A percentile compares a stretch with the other conserved stretches of the same genome.
Conservation (phyloP, 148 eudicot species). For the Rhododendron henanense region DNA sequence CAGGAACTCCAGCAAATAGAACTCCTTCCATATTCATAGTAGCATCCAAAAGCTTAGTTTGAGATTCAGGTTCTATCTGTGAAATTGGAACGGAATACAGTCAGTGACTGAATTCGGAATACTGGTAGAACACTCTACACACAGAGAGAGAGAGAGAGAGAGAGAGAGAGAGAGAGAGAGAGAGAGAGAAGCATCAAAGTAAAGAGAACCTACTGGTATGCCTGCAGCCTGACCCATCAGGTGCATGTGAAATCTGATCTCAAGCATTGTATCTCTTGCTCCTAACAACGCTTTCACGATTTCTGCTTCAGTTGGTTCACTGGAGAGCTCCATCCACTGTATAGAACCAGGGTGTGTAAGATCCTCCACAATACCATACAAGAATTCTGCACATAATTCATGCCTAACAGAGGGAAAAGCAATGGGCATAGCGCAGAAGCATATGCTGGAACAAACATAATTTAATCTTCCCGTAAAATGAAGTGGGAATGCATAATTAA, state of each 20-base stretch:
- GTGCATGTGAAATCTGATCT: slow-evolving; percentile 74
- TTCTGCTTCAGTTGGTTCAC: slow-evolving; percentile 48
- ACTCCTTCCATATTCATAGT: slow-evolving; percentile 90
- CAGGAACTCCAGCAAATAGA: slow-evolving; percentile 93
- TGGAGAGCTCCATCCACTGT: slow-evolving; percentile 71
- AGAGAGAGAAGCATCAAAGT: not conserved
- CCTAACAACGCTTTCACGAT: slow-evolving; percentile 60
- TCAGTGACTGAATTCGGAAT: not conserved
- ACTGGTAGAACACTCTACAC: not conserved
- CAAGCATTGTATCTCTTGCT: slow-evolving; percentile 85
- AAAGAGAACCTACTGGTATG: slow-evolving; percentile 60
- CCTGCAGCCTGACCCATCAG: slow-evolving; percentile 95
- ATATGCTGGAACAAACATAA: not conserved
- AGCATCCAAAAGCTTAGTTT: slow-evolving; percentile 72
- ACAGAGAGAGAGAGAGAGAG: too few species aligned
- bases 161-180: not conserved
- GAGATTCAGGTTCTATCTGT: slow-evolving; percentile 95
- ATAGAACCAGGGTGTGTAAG: slow-evolving; percentile 9
- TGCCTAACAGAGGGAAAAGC: not conserved
- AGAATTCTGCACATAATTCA: not conserved
- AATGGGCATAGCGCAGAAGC: not conserved
- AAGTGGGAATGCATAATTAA: not conserved
- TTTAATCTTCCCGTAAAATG: not conserved
- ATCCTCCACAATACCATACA: not conserved
- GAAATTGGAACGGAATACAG: not conserved